Evolutionary conservation across 2,329 filamentous ascomycete genomes (phyloP).

Genomic region (Ascocoryne sarcoides): DNA sequence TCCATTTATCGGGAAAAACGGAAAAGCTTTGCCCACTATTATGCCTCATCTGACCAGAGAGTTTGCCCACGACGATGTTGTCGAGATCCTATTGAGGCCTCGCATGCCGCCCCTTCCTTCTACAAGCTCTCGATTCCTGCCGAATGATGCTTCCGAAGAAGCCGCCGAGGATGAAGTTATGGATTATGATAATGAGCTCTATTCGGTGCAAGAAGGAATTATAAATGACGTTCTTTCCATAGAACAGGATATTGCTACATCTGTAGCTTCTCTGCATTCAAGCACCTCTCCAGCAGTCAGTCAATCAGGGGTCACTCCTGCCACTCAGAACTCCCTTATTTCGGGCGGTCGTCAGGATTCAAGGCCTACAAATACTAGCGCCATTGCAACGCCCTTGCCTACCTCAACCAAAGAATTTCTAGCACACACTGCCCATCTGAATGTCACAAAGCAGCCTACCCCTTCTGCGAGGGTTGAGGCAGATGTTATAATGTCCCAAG

Average conservation of each 20-base stretch:
- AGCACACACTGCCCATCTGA: background rate
- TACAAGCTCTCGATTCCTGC: conserved; percentile 2
- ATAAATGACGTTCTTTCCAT: background rate
- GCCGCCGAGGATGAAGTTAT: conserved; percentile 18
- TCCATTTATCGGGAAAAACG: conserved; percentile 56
- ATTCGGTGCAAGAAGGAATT: conserved; percentile 6
- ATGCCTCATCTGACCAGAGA: conserved; percentile 67
- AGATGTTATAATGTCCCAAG: conserved; percentile 18
- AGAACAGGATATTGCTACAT: conserved; percentile 2
- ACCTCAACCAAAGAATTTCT: background rate
- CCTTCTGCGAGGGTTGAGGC: background rate
- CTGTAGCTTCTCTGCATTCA: background rate
- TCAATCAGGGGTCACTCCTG: background rate
- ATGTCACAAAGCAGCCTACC: background rate
- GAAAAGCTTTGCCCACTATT: conserved; percentile 61
- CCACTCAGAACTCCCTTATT: too few relatives aligned
- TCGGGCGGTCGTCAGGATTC: background rate
- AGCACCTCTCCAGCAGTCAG: background rate
- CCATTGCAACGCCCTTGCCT: background rate
- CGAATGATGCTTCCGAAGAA: conserved; percentile 8
- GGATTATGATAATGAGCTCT: conserved; percentile 6
- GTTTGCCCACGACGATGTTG: conserved; percentile 51
- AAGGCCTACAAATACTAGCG: background rate
- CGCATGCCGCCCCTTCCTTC: conserved; percentile 38
- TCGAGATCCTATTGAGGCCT: conserved; percentile 60